A percentile compares a stretch with the other conserved stretches of the same genome.
Conservation (phyloP, 2,329 filamentous ascomycete genomes). For the Chaetomiaceae sp. region DNA sequence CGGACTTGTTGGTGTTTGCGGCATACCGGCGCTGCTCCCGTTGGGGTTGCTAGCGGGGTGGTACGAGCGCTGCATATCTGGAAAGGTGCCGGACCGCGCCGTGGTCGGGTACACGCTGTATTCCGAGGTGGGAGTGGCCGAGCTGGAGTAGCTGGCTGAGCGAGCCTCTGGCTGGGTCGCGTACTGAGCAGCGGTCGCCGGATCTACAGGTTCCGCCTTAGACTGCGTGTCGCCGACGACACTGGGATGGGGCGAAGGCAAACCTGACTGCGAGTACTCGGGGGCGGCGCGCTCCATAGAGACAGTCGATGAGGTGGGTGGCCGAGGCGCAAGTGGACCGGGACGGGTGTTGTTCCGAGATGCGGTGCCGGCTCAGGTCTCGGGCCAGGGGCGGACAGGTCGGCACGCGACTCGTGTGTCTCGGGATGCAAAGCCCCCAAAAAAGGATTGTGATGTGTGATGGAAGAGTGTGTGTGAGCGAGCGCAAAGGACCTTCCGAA, state of each 20-base stretch:
- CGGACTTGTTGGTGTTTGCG: constrained; percentile 96
- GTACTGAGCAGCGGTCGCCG: constrained; percentile 89
- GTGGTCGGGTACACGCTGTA: constrained; percentile 74
- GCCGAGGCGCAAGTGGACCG: neutral
- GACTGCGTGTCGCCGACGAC: constrained; percentile 66
- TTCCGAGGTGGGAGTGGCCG: constrained; percentile 82
- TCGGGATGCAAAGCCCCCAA: neutral
- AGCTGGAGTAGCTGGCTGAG: constrained; percentile 64
- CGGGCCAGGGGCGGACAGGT: neutral
- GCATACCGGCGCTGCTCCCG: constrained; percentile 81
- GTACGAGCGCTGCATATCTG: constrained; percentile 81
- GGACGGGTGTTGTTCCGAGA: neutral
- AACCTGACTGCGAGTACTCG: constrained; percentile 86
- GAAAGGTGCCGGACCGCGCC: constrained; percentile 78
- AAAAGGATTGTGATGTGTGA: neutral
- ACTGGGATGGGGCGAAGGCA: constrained; percentile 67
- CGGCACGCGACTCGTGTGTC: neutral
- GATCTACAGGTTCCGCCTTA: constrained; percentile 85
- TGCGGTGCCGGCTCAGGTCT: neutral
- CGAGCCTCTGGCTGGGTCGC: constrained; percentile 76
- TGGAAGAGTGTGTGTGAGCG: neutral
- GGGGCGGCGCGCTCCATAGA: constrained; percentile 55
- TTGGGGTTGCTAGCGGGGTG: constrained; percentile 70
- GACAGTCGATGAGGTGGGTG: constrained; percentile 10
- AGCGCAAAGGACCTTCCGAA: neutral